phyloP scores from a whole-genome alignment of 1,139 yeast species.

The Wickerhamomyces sp. region DNA sequence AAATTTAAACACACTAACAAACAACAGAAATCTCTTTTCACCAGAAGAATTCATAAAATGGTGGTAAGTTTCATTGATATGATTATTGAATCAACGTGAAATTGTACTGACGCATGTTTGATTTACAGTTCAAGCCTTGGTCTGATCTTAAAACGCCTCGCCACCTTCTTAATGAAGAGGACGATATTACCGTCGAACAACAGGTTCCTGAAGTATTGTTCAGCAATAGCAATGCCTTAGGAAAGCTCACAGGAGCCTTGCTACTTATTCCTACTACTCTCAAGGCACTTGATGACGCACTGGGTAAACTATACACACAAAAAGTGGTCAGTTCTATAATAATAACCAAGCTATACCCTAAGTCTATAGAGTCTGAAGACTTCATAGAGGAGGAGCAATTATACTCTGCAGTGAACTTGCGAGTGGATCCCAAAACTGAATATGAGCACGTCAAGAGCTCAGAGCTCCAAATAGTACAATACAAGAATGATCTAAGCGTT shows the following conservation, averaged over 20 bases:
- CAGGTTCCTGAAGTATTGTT: constrained; percentile 2
- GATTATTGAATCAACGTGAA: too few relatives aligned
- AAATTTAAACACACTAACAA: too few relatives aligned
- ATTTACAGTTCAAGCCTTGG: constrained; percentile 52
- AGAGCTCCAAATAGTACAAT: constrained; percentile 24
- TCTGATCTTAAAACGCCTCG: constrained; percentile 41
- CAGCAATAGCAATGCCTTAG: neutral
- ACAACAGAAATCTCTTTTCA: neutral
- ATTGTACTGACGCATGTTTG: too few relatives aligned
- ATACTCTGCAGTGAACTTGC: constrained; percentile 32
- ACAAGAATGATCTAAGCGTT: constrained; percentile 19
- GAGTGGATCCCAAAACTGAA: constrained; percentile 16
- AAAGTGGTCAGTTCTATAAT: neutral
- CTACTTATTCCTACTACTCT: constrained; percentile 12
- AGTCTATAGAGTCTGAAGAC: constrained; percentile 25
- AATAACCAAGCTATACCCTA: neutral
- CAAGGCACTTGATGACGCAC: constrained; percentile 13
- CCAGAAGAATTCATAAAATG: neutral
- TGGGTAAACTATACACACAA: constrained; percentile 1
- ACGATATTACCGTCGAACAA: constrained; percentile 10
- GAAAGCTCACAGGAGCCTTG: constrained; percentile 2
- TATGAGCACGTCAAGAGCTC: constrained; percentile 16
- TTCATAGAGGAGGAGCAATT: constrained; percentile 56
- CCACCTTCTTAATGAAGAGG: constrained; percentile 41
- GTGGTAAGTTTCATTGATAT: too few relatives aligned